Conservation (phyloP, 83 land plant genomes). For the Isoetes engelmannii region DNA sequence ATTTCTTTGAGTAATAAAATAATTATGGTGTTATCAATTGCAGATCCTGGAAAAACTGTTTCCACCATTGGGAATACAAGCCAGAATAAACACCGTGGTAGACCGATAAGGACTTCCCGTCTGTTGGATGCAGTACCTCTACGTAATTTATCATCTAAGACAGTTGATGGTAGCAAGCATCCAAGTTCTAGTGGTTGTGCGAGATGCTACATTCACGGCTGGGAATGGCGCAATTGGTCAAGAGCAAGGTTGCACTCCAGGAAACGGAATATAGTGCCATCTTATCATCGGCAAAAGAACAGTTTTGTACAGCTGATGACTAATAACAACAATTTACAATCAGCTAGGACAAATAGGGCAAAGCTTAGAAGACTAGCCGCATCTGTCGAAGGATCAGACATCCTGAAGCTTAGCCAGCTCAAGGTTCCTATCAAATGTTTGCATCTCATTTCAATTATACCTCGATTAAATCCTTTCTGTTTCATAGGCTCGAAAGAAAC, state of each 20-base stretch:
- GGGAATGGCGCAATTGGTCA: conserved; percentile 87
- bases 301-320: conserved; percentile 24
- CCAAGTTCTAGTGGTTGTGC: conserved; percentile 76
- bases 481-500: conserved; percentile 70
- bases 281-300: neutral
- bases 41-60: no score
- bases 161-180: no score
- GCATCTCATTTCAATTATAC: neutral
- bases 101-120: no score
- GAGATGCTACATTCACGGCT: conserved; percentile 70
- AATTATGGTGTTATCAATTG: no score
- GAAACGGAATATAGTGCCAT: conserved; percentile 10
- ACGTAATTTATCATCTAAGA: no score
- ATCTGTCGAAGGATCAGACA: conserved; percentile 89
- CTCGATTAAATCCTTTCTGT: neutral
- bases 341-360: conserved; percentile 93
- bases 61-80: no score
- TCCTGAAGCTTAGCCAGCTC: conserved; percentile 65
- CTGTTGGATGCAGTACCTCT: no score
- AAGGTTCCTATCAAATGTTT: conserved; percentile 38
- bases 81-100: no score
- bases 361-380: conserved; percentile 71
- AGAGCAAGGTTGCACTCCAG: conserved; percentile 4
- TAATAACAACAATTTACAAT: conserved; percentile 39
- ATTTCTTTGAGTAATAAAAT: no score